Conservation (phyloP, 1,284 basidiomycete species). For the Ceratobasidium sp. region DNA sequence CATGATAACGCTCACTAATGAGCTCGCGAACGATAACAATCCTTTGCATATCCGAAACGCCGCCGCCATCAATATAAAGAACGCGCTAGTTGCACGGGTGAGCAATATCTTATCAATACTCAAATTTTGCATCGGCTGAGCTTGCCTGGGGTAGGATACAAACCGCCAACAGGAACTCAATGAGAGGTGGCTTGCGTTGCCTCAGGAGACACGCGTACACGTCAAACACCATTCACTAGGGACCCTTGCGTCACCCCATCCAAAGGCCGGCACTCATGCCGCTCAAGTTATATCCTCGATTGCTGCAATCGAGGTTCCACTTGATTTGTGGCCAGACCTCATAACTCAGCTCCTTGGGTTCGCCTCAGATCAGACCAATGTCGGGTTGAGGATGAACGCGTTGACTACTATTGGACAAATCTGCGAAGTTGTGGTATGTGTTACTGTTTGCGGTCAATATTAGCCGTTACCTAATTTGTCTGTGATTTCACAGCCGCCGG, state of each 20-base stretch:
- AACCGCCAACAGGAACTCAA: slow-evolving; percentile 81
- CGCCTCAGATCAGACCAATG: slow-evolving; percentile 82
- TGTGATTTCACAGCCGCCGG: slow-evolving; percentile 76
- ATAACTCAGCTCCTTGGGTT: slow-evolving; percentile 91
- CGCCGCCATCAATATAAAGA: slow-evolving; percentile 97
- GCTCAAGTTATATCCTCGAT: slow-evolving; percentile 96
- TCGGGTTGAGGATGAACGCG: slow-evolving; percentile 87
- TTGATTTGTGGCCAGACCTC: slow-evolving; percentile 89
- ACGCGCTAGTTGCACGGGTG: slow-evolving; percentile 90
- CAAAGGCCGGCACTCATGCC: slow-evolving; percentile 86
- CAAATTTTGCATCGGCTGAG: slow-evolving; percentile 46
- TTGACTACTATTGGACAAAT: slow-evolving; percentile 97
- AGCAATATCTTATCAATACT: slow-evolving; percentile 56
- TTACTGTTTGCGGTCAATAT: slow-evolving; percentile 38
- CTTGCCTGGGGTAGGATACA: slow-evolving; percentile 69
- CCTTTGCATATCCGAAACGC: slow-evolving; percentile 89
- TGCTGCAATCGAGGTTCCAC: slow-evolving; percentile 92
- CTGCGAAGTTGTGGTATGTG: slow-evolving; percentile 93
- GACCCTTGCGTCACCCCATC: slow-evolving; percentile 80
- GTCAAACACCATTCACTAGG: slow-evolving; percentile 91
- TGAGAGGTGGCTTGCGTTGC: slow-evolving; percentile 84
- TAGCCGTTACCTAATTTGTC: slow-evolving; percentile 47
- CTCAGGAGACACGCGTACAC: slow-evolving; percentile 76
- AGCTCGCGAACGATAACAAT: slow-evolving; percentile 80
- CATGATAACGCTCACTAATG: slow-evolving; percentile 86